phyloP scores from a whole-genome alignment of 2,329 filamentous ascomycete species.

The Paecilomyces fulvus region DNA sequence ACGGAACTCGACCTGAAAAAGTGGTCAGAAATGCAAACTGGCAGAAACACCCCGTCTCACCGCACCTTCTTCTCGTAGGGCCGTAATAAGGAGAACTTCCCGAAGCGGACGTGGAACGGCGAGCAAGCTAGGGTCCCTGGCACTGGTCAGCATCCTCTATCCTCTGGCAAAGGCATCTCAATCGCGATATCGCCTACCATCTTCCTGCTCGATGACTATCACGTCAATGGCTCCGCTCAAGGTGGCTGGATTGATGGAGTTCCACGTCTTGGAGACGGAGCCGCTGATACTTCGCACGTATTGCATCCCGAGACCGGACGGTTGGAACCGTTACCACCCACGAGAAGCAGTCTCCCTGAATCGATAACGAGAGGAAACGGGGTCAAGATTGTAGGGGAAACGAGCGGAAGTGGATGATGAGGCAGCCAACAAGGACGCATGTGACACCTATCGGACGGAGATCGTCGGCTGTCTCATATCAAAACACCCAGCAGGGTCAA shows the following conservation, averaged over 20 bases:
- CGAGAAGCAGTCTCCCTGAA: not conserved
- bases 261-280: conserved; percentile 97
- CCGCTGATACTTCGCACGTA: conserved; percentile 95
- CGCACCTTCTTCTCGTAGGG: conserved; percentile 85
- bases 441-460: not conserved
- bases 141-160: conserved; percentile 6
- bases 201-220: conserved; percentile 93
- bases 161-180: not conserved
- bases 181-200: conserved; percentile 53
- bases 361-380: not conserved
- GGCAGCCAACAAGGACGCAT: not conserved
- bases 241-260: conserved; percentile 96
- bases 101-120: conserved; percentile 96
- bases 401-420: not conserved
- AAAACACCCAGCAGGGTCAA: not conserved
- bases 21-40: conserved; percentile 8
- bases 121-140: conserved; percentile 70
- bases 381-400: not conserved
- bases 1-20: conserved; percentile 70
- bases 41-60: not conserved
- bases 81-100: conserved; percentile 91
- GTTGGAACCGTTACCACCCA: conserved; percentile 2
- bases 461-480: not conserved
- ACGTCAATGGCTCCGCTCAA: conserved; percentile 97
- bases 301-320: conserved; percentile 59